phyloP scores from a whole-genome alignment of 768 basidiomycete species.

The Trametes sanguinea region DNA sequence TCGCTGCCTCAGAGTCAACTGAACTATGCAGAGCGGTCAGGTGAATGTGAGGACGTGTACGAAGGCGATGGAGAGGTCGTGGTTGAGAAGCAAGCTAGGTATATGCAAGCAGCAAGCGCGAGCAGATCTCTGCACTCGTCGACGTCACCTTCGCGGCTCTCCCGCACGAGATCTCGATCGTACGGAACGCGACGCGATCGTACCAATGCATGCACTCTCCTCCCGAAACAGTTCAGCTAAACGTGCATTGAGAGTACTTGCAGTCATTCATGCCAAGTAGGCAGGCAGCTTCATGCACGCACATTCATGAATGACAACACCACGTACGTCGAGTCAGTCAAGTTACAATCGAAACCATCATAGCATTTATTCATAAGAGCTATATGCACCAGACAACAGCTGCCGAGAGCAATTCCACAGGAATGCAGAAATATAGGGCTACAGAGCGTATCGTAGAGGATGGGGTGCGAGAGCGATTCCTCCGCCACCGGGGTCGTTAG shows the following conservation, averaged over 20 bases:
- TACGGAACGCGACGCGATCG: not conserved
- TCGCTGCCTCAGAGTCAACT: too few relatives aligned
- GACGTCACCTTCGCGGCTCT: conserved; percentile 6
- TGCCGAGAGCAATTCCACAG: conserved; percentile 4
- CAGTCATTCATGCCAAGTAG: too few relatives aligned
- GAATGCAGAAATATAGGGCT: conserved; percentile 13
- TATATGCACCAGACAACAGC: conserved; percentile 22
- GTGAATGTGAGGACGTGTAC: not conserved
- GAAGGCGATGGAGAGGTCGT: not conserved
- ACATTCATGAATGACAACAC: too few relatives aligned
- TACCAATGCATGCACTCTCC: too few relatives aligned
- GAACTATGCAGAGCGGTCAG: not conserved
- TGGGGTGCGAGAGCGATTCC: conserved; percentile 27
- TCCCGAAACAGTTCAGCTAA: too few relatives aligned
- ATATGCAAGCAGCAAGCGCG: not conserved
- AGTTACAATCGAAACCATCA: not conserved
- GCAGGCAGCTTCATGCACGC: too few relatives aligned
- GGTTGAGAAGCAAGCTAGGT: not conserved
- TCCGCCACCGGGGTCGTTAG: conserved; percentile 48
- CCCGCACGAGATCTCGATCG: conserved; percentile 7
- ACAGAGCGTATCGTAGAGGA: conserved; percentile 18
- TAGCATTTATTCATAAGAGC: conserved; percentile 2
- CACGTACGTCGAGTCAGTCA: too few relatives aligned
- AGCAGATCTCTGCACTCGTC: not conserved
- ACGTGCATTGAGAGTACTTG: too few relatives aligned